Conservation (phyloP, 768 basidiomycete genomes). For the Lentinula guzmanii region DNA sequence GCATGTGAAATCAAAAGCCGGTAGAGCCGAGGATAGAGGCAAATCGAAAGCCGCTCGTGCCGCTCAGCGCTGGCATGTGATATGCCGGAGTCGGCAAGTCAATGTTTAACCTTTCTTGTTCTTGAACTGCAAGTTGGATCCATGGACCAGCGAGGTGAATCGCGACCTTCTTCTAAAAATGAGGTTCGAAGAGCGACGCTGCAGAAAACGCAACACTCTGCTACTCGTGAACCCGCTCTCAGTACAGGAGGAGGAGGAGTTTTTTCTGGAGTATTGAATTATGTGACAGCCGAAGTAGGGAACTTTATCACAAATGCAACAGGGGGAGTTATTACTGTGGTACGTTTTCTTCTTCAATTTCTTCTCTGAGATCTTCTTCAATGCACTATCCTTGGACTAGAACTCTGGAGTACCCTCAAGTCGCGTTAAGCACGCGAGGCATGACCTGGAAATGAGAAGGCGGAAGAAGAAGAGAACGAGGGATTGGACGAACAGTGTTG, state of each 20-base stretch:
- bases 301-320: slow-evolving; percentile 68
- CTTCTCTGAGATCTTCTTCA: background rate
- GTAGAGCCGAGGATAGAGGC: background rate
- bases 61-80: background rate
- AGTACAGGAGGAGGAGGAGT: slow-evolving; percentile 27
- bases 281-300: slow-evolving; percentile 65
- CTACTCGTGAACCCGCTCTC: background rate
- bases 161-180: background rate
- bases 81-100: background rate
- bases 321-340: slow-evolving; percentile 27
- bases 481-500: background rate
- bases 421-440: slow-evolving; percentile 11
- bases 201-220: background rate
- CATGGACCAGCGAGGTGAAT: background rate
- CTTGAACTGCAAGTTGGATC: background rate
- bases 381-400: slow-evolving; percentile 1
- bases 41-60: background rate
- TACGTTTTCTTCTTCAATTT: background rate
- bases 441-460: slow-evolving; percentile 1
- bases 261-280: slow-evolving; percentile 59
- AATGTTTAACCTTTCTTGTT: background rate
- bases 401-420: slow-evolving; percentile 5
- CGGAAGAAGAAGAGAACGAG: slow-evolving; percentile 10
- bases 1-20: background rate
- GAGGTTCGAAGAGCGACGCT: background rate